Conservation (phyloP, 2,329 filamentous ascomycete species). For the Aureobasidium zeae region DNA sequence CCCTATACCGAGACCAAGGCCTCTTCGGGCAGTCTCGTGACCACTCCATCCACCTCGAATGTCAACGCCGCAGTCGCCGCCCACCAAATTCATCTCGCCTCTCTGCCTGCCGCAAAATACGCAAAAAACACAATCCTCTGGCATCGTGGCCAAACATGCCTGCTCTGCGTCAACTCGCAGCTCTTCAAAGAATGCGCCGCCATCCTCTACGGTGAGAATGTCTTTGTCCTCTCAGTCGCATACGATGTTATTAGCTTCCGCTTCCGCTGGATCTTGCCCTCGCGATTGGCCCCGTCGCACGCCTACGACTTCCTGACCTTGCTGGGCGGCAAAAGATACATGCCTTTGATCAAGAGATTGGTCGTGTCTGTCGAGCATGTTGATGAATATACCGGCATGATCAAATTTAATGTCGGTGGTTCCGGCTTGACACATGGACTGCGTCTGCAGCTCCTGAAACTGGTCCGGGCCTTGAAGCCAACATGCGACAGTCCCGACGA, state of each 20-base stretch:
- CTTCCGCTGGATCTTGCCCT: conserved; percentile 35
- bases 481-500: conserved; percentile 21
- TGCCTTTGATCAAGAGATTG: conserved; percentile 34
- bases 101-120: conserved; percentile 5
- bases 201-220: conserved; percentile 39
- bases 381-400: conserved; percentile 43
- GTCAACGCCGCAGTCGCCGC: neutral
- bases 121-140: conserved; percentile 27
- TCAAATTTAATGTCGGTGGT: conserved; percentile 43
- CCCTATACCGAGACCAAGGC: conserved; percentile 30
- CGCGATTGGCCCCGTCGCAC: conserved; percentile 33
- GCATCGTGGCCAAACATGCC: conserved; percentile 33
- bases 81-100: neutral
- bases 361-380: conserved; percentile 39
- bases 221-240: conserved; percentile 38
- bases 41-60: neutral
- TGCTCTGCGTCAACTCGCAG: conserved; percentile 34
- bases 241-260: conserved; percentile 37
- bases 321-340: conserved; percentile 32
- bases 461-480: conserved; percentile 32
- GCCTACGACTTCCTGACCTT: conserved; percentile 34
- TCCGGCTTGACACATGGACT: conserved; percentile 37
- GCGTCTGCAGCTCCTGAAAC: conserved; percentile 31
- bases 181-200: conserved; percentile 38
- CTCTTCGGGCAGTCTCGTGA: neutral